A percentile compares a stretch with the other conserved stretches of the same genome.
Conservation (phyloP, 2,329 filamentous ascomycete species). For the Neurospora sp. region DNA sequence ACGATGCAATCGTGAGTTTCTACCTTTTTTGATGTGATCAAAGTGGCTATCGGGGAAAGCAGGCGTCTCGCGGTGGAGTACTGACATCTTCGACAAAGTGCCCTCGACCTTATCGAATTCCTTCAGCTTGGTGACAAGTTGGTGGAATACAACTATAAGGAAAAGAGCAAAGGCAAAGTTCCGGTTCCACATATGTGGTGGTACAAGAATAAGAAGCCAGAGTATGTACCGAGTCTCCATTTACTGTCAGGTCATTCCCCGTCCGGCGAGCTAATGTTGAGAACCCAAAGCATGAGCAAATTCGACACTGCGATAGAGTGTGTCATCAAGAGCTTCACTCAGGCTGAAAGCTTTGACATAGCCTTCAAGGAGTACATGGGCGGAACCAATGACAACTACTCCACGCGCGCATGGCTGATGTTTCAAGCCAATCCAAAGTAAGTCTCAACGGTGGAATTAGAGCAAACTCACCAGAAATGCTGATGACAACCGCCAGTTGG, state of each 20-base stretch:
- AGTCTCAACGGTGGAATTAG: neutral
- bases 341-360: neutral
- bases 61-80: neutral
- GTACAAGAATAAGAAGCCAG: neutral
- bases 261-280: no score
- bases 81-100: neutral
- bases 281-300: neutral
- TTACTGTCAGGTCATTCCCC: no score
- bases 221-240: neutral
- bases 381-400: constrained; percentile 1
- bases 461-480: neutral
- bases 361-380: neutral
- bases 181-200: neutral
- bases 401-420: constrained; percentile 4
- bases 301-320: neutral
- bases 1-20: constrained; percentile 16
- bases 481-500: neutral
- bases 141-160: neutral
- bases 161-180: neutral
- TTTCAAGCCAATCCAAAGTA: neutral
- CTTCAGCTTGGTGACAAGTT: neutral
- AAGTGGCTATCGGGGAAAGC: no score
- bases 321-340: neutral
- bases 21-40: no score
- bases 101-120: constrained; percentile 17